phyloP scores from a whole-genome alignment of 2,329 filamentous ascomycete genomes.

The Juglanconis sp. region DNA sequence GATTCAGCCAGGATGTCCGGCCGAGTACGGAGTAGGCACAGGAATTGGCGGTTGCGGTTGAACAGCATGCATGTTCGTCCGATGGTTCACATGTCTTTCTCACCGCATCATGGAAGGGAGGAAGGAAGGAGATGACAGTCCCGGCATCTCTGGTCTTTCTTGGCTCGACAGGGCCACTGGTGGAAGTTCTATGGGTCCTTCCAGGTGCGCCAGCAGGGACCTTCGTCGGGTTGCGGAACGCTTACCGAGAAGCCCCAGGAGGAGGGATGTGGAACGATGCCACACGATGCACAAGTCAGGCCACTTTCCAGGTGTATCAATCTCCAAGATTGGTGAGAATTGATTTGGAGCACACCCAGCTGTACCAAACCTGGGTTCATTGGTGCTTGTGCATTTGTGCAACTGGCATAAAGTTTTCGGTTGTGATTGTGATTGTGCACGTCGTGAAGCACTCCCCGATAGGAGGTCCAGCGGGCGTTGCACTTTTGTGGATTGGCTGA shows the following conservation, averaged over 20 bases:
- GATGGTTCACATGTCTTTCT: background rate
- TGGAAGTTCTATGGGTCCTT: background rate
- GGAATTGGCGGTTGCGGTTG: background rate
- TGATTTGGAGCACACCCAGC: background rate
- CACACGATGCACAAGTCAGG: conserved; percentile 12
- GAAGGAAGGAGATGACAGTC: too few species aligned
- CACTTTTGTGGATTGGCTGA: too few species aligned
- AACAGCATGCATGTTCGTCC: background rate
- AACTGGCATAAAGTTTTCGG: too few species aligned
- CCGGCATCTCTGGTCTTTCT: background rate
- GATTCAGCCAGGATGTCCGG: background rate
- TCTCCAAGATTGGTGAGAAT: background rate
- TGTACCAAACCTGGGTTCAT: background rate
- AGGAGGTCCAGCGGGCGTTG: too few species aligned
- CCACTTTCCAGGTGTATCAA: conserved; percentile 1
- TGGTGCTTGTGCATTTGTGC: too few species aligned
- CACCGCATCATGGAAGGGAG: background rate
- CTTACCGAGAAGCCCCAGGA: conserved; percentile 3
- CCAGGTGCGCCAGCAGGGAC: background rate
- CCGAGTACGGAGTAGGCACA: too few species aligned
- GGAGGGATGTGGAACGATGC: background rate
- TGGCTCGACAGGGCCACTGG: background rate
- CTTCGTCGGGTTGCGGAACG: background rate
- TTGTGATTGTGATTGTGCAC: too few species aligned
- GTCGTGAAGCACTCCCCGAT: too few species aligned